Evolutionary conservation across 2,329 filamentous ascomycete genomes (phyloP).

Genomic region (Ascochyta lentis): DNA sequence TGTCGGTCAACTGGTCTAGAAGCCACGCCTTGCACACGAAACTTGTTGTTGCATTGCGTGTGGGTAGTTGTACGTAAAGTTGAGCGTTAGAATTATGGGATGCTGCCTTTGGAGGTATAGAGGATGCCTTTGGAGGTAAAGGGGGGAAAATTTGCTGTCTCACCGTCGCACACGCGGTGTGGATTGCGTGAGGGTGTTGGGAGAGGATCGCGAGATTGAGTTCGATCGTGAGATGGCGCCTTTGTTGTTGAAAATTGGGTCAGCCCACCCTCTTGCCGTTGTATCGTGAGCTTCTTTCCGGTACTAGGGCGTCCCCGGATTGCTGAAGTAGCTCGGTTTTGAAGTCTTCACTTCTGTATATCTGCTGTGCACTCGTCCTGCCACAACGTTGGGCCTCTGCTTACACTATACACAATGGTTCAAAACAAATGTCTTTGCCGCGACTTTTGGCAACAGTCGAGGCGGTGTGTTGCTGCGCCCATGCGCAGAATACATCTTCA

Average conservation of each 20-base stretch:
- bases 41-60: constrained; percentile 12
- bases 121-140: constrained; percentile 17
- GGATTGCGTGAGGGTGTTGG: constrained; percentile 11
- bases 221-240: constrained; percentile 8
- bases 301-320: constrained; percentile 12
- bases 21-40: constrained; percentile 2
- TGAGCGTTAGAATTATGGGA: constrained; percentile 4
- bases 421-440: neutral
- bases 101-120: constrained; percentile 19
- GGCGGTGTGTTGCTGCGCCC: neutral
- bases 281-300: constrained; percentile 15
- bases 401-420: neutral
- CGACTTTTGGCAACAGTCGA: neutral
- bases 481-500: neutral
- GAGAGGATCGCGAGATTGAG: constrained; percentile 7
- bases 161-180: constrained; percentile 4
- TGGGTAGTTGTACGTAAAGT: constrained; percentile 17
- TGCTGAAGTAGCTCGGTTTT: constrained; percentile 6
- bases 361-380: neutral
- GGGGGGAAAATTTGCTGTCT: constrained; percentile 18
- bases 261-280: neutral
- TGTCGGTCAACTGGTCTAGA: neutral
- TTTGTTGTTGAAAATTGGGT: constrained; percentile 9
- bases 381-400: neutral
- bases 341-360: neutral